These are phyloP conservation scores for Allomyces macrogynus DNA, from an alignment of 192 early-diverging fungal genomes.

Conservation along the genomic window DNA sequence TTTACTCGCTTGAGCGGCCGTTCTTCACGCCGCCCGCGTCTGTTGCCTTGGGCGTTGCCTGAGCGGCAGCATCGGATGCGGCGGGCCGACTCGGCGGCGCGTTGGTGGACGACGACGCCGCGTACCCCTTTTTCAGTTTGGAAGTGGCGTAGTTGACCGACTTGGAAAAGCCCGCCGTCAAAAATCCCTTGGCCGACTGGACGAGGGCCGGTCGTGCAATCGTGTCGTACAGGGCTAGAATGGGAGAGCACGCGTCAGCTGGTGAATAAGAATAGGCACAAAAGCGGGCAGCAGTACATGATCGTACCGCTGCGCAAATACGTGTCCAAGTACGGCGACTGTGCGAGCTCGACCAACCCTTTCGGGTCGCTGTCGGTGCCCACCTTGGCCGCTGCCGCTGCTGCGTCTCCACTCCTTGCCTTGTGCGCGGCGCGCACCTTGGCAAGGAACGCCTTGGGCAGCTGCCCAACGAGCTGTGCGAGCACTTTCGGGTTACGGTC, in stretches of 20 bases:
- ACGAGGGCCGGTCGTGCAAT: conserved; percentile 52
- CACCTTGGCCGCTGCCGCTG: neutral
- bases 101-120: neutral
- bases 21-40: no score
- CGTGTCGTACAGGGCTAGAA: conserved; percentile 7
- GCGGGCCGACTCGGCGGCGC: no score
- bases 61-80: no score
- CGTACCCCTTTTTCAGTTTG: conserved; percentile 6
- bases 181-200: conserved; percentile 77
- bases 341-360: neutral
- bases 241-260: neutral
- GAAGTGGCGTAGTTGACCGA: conserved; percentile 36
- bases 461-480: neutral
- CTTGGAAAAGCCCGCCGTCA: conserved; percentile 65
- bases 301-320: neutral
- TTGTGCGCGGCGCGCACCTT: neutral
- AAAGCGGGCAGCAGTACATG: neutral
- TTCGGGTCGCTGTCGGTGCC: neutral
- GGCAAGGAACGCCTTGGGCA: neutral
- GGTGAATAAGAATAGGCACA: conserved; percentile 6
- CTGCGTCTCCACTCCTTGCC: neutral
- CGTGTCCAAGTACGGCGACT: neutral
- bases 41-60: no score
- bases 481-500: no score
- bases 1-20: no score